Conservation (phyloP, 441 rosid species). For the Melastoma candidum region DNA sequence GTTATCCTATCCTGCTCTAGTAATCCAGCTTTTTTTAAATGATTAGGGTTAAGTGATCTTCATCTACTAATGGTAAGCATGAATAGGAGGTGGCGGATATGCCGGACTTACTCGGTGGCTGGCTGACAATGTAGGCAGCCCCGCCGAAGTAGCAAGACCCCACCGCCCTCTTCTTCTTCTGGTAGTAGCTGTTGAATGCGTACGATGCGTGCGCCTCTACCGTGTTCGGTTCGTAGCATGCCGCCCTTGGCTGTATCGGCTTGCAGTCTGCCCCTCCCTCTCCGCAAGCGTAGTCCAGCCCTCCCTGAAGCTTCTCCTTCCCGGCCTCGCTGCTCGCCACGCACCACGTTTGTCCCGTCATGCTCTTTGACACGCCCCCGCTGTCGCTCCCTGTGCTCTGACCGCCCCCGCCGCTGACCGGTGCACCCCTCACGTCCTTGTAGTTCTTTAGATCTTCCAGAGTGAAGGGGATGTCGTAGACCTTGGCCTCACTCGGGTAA, state of each 20-base stretch:
- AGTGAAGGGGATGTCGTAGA: conserved; percentile 64
- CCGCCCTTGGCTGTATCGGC: conserved; percentile 54
- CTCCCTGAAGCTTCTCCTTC: conserved; percentile 49
- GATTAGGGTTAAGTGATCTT: no score
- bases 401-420: conserved; percentile 15
- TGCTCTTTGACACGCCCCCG: conserved; percentile 54
- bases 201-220: conserved; percentile 77
- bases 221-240: conserved; percentile 68
- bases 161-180: conserved; percentile 52
- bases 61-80: no score
- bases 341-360: conserved; percentile 69
- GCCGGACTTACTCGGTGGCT: conserved; percentile 59
- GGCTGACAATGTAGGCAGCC: conserved; percentile 55
- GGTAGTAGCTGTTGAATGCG: conserved; percentile 87
- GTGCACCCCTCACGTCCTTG: conserved; percentile 27
- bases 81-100: no score
- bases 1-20: no score
- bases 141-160: conserved; percentile 84
- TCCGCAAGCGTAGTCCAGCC: conserved; percentile 73
- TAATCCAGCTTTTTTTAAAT: no score
- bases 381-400: conserved; percentile 28
- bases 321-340: conserved; percentile 59
- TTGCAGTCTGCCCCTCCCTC: conserved; percentile 84
- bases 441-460: conserved; percentile 41
- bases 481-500: conserved; percentile 60